Conservation (phyloP, 2,329 filamentous ascomycete species). For the Coleophoma cylindrospora region DNA sequence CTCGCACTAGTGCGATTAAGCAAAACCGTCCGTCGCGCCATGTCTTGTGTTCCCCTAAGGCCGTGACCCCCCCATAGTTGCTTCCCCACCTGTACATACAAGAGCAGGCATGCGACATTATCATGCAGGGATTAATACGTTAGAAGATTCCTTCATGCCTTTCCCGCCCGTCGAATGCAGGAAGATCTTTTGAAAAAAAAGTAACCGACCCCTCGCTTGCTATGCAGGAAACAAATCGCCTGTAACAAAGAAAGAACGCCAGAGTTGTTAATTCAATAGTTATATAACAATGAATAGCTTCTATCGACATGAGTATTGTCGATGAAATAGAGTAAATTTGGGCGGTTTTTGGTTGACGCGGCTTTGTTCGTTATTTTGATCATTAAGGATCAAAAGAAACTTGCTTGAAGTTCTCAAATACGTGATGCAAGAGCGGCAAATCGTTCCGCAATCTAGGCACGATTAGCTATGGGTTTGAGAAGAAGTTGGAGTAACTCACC, state of each 20-base stretch:
- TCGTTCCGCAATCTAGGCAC: constrained; percentile 21
- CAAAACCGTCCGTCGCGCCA: constrained; percentile 23
- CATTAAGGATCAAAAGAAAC: background rate
- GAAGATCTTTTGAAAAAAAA: constrained; percentile 21
- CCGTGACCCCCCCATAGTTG: constrained; percentile 13
- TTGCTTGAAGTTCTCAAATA: background rate
- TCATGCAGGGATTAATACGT: constrained; percentile 26
- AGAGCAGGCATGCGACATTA: constrained; percentile 22
- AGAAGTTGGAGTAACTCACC: constrained; percentile 41
- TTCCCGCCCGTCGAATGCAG: constrained; percentile 15
- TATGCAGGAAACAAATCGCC: constrained; percentile 28
- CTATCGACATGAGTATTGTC: background rate
- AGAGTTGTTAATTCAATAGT: constrained; percentile 18
- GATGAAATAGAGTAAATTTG: constrained; percentile 1
- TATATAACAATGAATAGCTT: constrained; percentile 23
- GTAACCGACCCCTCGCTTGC: constrained; percentile 24
- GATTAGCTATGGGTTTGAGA: constrained; percentile 7
- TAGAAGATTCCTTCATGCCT: constrained; percentile 16
- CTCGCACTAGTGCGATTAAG: constrained; percentile 14
- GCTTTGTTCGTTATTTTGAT: constrained; percentile 5
- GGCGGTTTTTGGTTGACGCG: background rate
- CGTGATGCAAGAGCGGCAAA: constrained; percentile 20
- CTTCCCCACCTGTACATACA: constrained; percentile 16
- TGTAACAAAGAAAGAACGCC: constrained; percentile 23
- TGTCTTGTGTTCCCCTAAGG: constrained; percentile 20